phyloP scores from a whole-genome alignment of 2,329 filamentous ascomycete genomes.

The Arthrobotrys sinensis region DNA sequence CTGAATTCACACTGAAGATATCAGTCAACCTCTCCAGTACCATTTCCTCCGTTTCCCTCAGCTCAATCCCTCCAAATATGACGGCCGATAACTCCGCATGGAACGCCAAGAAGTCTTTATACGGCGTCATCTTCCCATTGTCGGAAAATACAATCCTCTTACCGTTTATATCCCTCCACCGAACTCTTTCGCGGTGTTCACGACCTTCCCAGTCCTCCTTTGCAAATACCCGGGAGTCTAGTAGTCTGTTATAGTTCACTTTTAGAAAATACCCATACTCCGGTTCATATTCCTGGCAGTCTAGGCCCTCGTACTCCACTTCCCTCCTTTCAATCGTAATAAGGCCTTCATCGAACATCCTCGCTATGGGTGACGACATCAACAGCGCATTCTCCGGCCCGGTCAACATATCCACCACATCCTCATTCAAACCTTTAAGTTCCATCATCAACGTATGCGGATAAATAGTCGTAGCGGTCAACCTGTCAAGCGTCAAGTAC shows the following conservation, averaged over 20 bases:
- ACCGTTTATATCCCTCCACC: slow-evolving; percentile 39
- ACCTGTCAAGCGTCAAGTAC: slow-evolving; percentile 17
- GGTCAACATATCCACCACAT: slow-evolving; percentile 6
- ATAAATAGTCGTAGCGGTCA: slow-evolving; percentile 28
- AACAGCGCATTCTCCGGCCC: slow-evolving; percentile 25
- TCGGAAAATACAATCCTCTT: slow-evolving; percentile 27
- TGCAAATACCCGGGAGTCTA: slow-evolving; percentile 29
- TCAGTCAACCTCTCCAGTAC: neutral
- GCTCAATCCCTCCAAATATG: neutral
- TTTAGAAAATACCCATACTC: slow-evolving; percentile 4
- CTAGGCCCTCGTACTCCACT: neutral
- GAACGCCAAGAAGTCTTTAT: slow-evolving; percentile 26
- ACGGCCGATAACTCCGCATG: slow-evolving; percentile 10
- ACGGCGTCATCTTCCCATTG: neutral
- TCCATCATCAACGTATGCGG: slow-evolving; percentile 47
- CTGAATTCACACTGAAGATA: neutral
- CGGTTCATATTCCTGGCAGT: neutral
- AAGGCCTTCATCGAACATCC: slow-evolving; percentile 35
- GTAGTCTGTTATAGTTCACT: slow-evolving; percentile 8
- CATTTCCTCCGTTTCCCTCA: neutral
- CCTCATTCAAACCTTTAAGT: neutral
- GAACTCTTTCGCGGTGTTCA: slow-evolving; percentile 12
- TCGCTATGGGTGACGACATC: slow-evolving; percentile 22
- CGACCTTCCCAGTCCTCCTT: slow-evolving; percentile 20
- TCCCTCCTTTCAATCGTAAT: slow-evolving; percentile 25